A percentile compares a stretch with the other conserved stretches of the same genome.
Evolutionary conservation across 192 early-diverging fungal species (phyloP).

Genomic region (Linnemannia zychae): DNA sequence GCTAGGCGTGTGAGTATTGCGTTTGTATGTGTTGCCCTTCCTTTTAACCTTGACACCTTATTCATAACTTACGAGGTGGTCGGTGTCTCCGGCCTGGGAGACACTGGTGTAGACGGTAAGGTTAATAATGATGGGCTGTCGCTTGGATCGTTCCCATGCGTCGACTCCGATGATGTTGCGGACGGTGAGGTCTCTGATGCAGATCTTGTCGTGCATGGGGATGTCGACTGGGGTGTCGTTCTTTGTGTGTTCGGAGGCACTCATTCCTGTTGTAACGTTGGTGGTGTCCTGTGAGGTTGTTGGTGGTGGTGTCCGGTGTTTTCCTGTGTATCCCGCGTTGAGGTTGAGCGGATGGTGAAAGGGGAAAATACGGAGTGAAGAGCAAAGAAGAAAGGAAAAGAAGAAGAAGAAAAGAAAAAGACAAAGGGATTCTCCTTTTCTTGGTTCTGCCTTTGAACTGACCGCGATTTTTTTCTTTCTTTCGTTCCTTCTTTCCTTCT

Average conservation of each 20-base stretch:
- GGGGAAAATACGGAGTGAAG: neutral
- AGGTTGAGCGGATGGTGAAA: neutral
- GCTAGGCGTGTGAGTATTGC: neutral
- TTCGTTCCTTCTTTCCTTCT: neutral
- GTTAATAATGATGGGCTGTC: slow-evolving; percentile 89
- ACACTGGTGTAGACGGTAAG: slow-evolving; percentile 82
- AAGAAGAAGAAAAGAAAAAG: neutral
- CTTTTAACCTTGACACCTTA: neutral
- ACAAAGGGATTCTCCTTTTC: neutral
- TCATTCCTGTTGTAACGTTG: neutral
- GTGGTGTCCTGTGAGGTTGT: neutral
- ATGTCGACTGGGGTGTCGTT: slow-evolving; percentile 20
- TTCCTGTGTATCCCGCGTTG: too few species aligned
- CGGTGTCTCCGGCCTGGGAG: slow-evolving; percentile 79
- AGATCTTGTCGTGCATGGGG: slow-evolving; percentile 66
- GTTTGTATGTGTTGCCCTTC: neutral
- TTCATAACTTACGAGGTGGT: slow-evolving; percentile 76
- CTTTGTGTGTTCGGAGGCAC: neutral
- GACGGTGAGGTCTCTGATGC: slow-evolving; percentile 76
- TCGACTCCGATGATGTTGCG: slow-evolving; percentile 91
- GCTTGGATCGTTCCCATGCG: slow-evolving; percentile 91
- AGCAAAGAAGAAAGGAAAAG: neutral
- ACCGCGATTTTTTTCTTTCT: neutral
- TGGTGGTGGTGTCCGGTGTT: neutral
- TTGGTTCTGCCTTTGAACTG: neutral